These are phyloP conservation scores for Alopecurus myosuroides DNA, from an alignment of 176 grass and related monocot genomes.

Conservation along the genomic window DNA sequence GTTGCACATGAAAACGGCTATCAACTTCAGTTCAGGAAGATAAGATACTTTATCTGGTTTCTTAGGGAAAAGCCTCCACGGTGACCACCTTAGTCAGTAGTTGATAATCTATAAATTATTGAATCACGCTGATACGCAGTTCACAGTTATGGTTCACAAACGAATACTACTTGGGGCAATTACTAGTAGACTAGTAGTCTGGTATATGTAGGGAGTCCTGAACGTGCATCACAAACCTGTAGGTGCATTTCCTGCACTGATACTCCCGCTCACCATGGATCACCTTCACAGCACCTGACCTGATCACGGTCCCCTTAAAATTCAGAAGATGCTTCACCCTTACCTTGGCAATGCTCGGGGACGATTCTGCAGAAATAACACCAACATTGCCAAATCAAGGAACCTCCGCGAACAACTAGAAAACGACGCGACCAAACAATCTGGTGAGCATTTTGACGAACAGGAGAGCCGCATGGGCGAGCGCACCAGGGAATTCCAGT, in stretches of 20 bases:
- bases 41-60: neutral
- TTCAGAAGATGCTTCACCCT: constrained; percentile 80
- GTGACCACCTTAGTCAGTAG: neutral
- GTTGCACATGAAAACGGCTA: neutral
- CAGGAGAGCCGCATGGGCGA: too few relatives aligned
- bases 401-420: neutral
- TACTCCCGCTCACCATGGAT: constrained; percentile 67
- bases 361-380: constrained; percentile 34
- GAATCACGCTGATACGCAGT: neutral
- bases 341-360: constrained; percentile 74
- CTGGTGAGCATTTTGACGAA: neutral
- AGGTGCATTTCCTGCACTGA: constrained; percentile 74
- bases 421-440: neutral
- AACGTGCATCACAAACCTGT: constrained; percentile 38
- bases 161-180: neutral
- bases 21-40: neutral
- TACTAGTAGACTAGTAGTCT: neutral
- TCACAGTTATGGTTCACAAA: too few relatives aligned
- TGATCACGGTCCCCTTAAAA: constrained; percentile 81
- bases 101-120: neutral
- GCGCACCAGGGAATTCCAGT: constrained; percentile 52
- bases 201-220: neutral
- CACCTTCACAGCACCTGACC: constrained; percentile 77
- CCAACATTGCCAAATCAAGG: neutral
- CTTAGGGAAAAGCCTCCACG: neutral